A percentile compares a stretch with the other conserved stretches of the same genome.
Evolutionary conservation across 768 basidiomycete genomes (phyloP).

Genomic region (Mycena haematopus): DNA sequence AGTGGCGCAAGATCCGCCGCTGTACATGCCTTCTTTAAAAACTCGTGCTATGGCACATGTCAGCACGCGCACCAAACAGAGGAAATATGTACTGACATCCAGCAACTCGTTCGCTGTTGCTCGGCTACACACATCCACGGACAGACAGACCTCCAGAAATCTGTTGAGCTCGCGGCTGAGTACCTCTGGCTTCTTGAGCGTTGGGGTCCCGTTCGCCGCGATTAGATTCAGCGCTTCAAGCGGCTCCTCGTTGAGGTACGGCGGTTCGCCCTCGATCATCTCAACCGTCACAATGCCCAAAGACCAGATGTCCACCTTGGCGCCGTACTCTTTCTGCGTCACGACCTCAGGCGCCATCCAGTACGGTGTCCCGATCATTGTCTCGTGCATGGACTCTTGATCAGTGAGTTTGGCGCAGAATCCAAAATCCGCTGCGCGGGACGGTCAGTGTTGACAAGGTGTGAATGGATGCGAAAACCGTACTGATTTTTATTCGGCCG

Average conservation of each 20-base stretch:
- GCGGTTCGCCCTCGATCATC: constrained; percentile 98
- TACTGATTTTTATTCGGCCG: constrained; percentile 96
- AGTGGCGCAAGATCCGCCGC: background rate
- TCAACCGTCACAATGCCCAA: constrained; percentile 98
- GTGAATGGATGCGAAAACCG: constrained; percentile 38
- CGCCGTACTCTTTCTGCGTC: constrained; percentile 94
- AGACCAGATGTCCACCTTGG: constrained; percentile 96
- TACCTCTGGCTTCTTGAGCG: constrained; percentile 92
- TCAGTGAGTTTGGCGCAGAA: constrained; percentile 96
- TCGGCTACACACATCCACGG: constrained; percentile 92
- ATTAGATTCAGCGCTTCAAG: constrained; percentile 94
- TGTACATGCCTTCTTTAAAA: constrained; percentile 83
- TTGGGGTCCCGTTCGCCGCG: constrained; percentile 98
- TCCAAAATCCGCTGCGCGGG: constrained; percentile 84
- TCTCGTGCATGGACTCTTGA: constrained; percentile 93
- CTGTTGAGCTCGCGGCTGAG: constrained; percentile 91
- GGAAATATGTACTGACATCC: constrained; percentile 61
- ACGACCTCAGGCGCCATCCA: constrained; percentile 99
- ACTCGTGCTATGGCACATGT: constrained; percentile 75
- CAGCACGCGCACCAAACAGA: background rate
- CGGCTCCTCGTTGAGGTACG: constrained; percentile 92
- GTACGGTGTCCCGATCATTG: constrained; percentile 96
- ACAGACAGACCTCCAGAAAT: constrained; percentile 94
- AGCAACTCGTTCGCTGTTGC: constrained; percentile 88
- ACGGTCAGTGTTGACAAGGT: background rate